These are phyloP conservation scores for Globisporangium echinulatum DNA, from an alignment of 352 stramenopile species.

Conservation along the genomic window DNA sequence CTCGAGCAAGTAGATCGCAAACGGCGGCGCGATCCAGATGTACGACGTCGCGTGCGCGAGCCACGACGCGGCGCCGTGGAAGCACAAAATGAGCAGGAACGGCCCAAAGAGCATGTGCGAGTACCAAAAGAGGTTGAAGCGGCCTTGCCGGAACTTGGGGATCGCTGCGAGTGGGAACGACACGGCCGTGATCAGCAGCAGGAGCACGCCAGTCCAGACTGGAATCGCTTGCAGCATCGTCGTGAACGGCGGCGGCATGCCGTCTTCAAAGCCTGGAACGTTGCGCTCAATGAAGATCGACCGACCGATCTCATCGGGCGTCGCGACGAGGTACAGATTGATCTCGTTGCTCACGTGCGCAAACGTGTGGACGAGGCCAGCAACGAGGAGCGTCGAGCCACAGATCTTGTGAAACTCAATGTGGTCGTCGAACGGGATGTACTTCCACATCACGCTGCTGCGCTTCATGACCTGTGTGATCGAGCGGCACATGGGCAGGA, in stretches of 20 bases:
- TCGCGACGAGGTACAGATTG: slow-evolving; percentile 60
- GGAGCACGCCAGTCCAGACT: slow-evolving; percentile 61
- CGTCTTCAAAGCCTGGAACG: slow-evolving; percentile 39
- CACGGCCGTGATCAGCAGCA: slow-evolving; percentile 59
- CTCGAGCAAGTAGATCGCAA: slow-evolving; percentile 66
- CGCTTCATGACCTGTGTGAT: slow-evolving; percentile 72
- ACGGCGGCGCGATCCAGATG: slow-evolving; percentile 58
- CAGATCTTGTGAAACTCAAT: slow-evolving; percentile 79
- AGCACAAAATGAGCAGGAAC: slow-evolving; percentile 57
- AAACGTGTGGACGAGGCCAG: slow-evolving; percentile 53
- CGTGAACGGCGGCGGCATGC: slow-evolving; percentile 47
- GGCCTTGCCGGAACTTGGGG: slow-evolving; percentile 64
- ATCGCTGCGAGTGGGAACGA: slow-evolving; percentile 67
- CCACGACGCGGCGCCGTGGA: slow-evolving; percentile 67
- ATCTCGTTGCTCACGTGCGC: slow-evolving; percentile 71
- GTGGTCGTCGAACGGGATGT: slow-evolving; percentile 76
- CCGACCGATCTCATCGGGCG: slow-evolving; percentile 41
- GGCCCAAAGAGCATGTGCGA: slow-evolving; percentile 74
- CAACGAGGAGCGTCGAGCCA: slow-evolving; percentile 47
- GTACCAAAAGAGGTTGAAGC: slow-evolving; percentile 81
- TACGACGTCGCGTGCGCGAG: slow-evolving; percentile 49
- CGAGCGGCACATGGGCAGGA: slow-evolving; percentile 74
- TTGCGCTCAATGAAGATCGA: slow-evolving; percentile 57
- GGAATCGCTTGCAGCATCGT: slow-evolving; percentile 62
- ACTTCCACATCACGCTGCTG: slow-evolving; percentile 52